Evolutionary conservation across 495 filamentous ascomycete species (phyloP), one percentile per base, ranked within the genome.

Genomic region (Apodospora peruviana): DNA sequence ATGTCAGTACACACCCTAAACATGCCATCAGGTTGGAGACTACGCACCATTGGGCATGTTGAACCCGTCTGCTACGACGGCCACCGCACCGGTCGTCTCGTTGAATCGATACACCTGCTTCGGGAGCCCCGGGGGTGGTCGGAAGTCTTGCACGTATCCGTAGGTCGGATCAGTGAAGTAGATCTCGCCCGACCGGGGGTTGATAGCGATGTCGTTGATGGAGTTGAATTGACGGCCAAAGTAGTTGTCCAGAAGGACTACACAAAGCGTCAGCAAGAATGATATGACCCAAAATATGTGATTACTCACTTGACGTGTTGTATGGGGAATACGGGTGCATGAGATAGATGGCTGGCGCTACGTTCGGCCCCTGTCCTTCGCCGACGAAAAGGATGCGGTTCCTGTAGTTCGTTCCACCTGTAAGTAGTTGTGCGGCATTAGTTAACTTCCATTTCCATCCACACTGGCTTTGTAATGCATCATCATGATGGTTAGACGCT

Each of bases 111-210:
- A 84, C 4, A 83, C 78, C 47, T 81, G 79, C 32, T 64, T 71
- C 14, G 71, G 79, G 2, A 84, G 52, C 0, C 65, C 64, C 0
- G 78, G 79, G 0, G 44, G 37, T 0, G 72, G 76, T 7, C 79
- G 67, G 59, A 78, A 81, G 2, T 77, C 72, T 45, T 83, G 77
- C 16, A 78, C 67, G 43, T 67, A 70, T 4, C 79, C 80, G 47
- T 83, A 84, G 9, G 67, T 69, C 2, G 79, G 77, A 55, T 84
- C 80, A 1, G 79, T 84, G 50, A 83, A 83, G 67, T 80, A 84
- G 20, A 84, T 62, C 11, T 73, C 68, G 4, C 74, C 74, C 51
- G 77, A 80, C 7, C 49, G 56, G 0, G 67, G 67, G 45, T 72
- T 62, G 40, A 83, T 67, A 2, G 73, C 67, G 0, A 75, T 71